Evolutionary conservation across 495 filamentous ascomycete genomes (phyloP).

Genomic region (Penicillium antarcticum): DNA sequence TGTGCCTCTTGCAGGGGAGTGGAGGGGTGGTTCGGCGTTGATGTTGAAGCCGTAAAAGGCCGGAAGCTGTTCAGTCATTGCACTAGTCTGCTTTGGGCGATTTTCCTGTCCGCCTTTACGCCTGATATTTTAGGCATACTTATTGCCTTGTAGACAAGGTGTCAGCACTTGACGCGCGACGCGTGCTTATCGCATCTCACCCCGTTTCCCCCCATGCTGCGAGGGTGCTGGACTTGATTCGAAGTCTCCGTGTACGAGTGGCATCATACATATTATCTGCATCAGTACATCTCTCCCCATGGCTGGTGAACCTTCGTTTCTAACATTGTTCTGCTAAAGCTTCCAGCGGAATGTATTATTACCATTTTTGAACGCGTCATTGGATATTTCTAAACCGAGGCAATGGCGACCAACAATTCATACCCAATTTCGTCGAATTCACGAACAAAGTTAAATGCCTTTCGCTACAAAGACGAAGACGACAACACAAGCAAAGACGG

Average conservation of each 20-base stretch:
- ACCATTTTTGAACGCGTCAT: conserved; percentile 16
- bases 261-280: neutral
- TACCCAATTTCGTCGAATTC: conserved; percentile 50
- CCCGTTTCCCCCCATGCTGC: conserved; percentile 1
- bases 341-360: conserved; percentile 23
- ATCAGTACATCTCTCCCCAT: neutral
- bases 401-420: conserved; percentile 26
- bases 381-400: conserved; percentile 11
- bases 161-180: conserved; percentile 32
- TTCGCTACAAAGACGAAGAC: conserved; percentile 43
- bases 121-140: conserved; percentile 26
- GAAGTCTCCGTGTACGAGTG: neutral
- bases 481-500: conserved; percentile 31
- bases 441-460: conserved; percentile 56
- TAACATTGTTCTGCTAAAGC: conserved; percentile 17
- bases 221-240: conserved; percentile 4
- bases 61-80: conserved; percentile 32
- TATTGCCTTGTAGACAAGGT: conserved; percentile 28
- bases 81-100: conserved; percentile 34
- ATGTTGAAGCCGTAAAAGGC: conserved; percentile 50
- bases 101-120: conserved; percentile 29
- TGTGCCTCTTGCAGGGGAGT: conserved; percentile 20
- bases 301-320: neutral
- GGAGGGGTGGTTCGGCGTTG: conserved; percentile 40
- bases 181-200: conserved; percentile 32